Base-by-base conservation (phyloP, 2,329 filamentous ascomycete species). In the Claviceps lovelessii region DNA sequence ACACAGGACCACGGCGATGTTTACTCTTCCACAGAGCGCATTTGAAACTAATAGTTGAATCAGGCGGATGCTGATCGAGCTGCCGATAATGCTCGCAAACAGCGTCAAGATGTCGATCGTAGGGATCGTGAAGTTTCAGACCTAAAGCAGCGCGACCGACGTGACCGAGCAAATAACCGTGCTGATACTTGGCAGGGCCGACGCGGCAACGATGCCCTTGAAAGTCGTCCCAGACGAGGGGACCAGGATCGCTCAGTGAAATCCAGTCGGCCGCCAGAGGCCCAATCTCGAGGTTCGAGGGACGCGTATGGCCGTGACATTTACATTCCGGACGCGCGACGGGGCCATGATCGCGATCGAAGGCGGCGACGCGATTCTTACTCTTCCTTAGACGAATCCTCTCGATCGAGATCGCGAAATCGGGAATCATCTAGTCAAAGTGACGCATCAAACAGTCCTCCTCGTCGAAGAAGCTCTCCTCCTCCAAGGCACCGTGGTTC, bases 51-150 rank as follows among this genome's bases (percentile, higher is more conserved):
- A 59, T 23, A 5, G 11, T 17, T 17, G 7, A 55, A 55, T 35
- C 49, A 90, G 89, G 81, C 89, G 52, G 85, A 94, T 65, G 86
- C 88, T 41, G 89, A 93, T 61, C 86, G 84, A 67, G 85, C 84
- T 47, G 86, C 86, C 33, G 87, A 93, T 65, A 83, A 87, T 64
- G 80, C 82, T 33, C 83, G 85, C 54, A 79, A 78, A 54, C 81
- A 84, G 62, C 83, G 84, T 59, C 86, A 91, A 64, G 80, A 85
- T 55, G 79, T 86, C 56, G 79, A 83, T 61, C 76, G 80, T 51
- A 83, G 86, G 55, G 87, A 93, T 57, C 81, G 82, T 58, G 84
- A 89, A 53, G 63, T 88, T 46, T 79, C 85, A 59, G 76, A 77
- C 45, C 73, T 88, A 54, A 80, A 87, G 64, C 82, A 86, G 55